Evolutionary conservation across 2,329 filamentous ascomycete species (phyloP).

Genomic region (Alternaria triticina): DNA sequence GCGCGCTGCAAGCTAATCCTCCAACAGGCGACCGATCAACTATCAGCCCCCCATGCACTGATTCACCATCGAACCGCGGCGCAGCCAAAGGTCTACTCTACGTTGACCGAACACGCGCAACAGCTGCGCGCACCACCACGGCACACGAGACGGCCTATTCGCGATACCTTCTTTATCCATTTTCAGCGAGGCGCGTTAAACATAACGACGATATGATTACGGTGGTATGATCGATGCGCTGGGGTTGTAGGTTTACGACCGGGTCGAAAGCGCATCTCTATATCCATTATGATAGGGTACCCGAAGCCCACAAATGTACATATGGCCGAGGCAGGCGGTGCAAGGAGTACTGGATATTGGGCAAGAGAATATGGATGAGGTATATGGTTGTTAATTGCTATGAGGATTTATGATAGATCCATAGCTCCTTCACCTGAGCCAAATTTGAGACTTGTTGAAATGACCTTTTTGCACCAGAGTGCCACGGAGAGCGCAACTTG

Average conservation of each 20-base stretch:
- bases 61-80: slow-evolving; percentile 13
- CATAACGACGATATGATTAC: slow-evolving; percentile 49
- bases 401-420: background rate
- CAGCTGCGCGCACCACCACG: slow-evolving; percentile 6
- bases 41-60: slow-evolving; percentile 71
- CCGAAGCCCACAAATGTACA: slow-evolving; percentile 40
- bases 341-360: background rate
- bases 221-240: slow-evolving; percentile 36
- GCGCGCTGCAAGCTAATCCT: slow-evolving; percentile 12
- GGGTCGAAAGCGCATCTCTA: slow-evolving; percentile 26
- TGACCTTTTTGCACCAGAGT: background rate
- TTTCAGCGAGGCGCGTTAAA: slow-evolving; percentile 43
- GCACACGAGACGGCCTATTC: slow-evolving; percentile 21
- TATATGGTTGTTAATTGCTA: slow-evolving; percentile 3
- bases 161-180: slow-evolving; percentile 39
- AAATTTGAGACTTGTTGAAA: background rate
- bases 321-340: slow-evolving; percentile 32
- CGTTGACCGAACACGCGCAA: slow-evolving; percentile 13
- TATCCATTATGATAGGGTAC: slow-evolving; percentile 20
- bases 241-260: slow-evolving; percentile 23
- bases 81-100: slow-evolving; percentile 5
- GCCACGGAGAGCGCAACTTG: background rate
- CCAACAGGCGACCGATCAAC: slow-evolving; percentile 76
- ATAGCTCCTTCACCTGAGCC: background rate
- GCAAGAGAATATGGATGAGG: slow-evolving; percentile 1